Evolutionary conservation across 305 asterid genomes (phyloP).

Genomic region (Solanum chacoense): DNA sequence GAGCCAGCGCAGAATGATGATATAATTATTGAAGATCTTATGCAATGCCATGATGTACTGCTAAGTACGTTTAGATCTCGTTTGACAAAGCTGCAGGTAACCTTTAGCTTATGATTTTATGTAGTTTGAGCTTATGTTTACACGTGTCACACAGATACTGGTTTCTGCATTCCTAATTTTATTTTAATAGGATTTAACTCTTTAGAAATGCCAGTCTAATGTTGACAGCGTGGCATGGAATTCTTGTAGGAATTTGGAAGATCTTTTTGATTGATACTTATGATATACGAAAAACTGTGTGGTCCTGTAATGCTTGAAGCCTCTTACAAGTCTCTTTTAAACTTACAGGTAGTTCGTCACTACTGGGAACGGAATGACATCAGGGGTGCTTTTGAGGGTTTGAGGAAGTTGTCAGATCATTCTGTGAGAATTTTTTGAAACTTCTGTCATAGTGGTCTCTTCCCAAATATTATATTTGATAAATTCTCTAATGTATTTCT

Average conservation of each 20-base stretch:
- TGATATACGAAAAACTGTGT: background rate
- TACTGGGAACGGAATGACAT: conserved; percentile 90
- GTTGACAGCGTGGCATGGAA: background rate
- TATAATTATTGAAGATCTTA: conserved; percentile 37
- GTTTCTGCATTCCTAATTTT: background rate
- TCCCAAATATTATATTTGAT: background rate
- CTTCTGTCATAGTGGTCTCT: background rate
- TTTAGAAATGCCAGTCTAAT: background rate
- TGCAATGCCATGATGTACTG: conserved; percentile 72
- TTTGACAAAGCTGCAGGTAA: conserved; percentile 88
- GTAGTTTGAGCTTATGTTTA: background rate
- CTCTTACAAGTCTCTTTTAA: background rate
- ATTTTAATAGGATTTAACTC: background rate
- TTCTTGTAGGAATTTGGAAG: background rate
- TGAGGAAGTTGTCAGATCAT: conserved; percentile 74
- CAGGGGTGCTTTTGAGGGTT: conserved; percentile 82
- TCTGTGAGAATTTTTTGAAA: conserved; percentile 50
- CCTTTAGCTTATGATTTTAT: background rate
- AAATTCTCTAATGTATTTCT: background rate
- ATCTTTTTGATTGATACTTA: background rate
- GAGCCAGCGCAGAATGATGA: conserved; percentile 34
- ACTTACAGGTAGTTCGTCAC: conserved; percentile 74
- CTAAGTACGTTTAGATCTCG: conserved; percentile 73
- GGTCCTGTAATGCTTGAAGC: conserved; percentile 7
- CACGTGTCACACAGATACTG: background rate